Conservation (phyloP, 2,329 filamentous ascomycete species). For the Paradendryphiella salina region DNA sequence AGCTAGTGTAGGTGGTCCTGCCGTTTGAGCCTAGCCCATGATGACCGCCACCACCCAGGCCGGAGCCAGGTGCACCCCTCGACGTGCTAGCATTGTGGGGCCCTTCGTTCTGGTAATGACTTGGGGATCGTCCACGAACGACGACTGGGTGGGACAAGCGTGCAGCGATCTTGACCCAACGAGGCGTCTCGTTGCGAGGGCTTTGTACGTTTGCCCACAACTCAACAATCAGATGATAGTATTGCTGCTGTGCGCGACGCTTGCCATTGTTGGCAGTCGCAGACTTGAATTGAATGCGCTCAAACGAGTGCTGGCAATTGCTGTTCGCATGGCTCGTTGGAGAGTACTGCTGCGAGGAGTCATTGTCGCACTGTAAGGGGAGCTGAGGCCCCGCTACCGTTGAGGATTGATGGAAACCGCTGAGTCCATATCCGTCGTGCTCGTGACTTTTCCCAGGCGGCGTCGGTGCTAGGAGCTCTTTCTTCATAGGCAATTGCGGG, state of each 20-base stretch:
- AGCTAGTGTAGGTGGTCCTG: slow-evolving; percentile 49
- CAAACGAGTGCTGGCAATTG: slow-evolving; percentile 66
- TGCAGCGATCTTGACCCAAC: slow-evolving; percentile 46
- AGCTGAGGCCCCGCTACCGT: slow-evolving; percentile 47
- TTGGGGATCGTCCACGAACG: slow-evolving; percentile 47
- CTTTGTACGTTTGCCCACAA: slow-evolving; percentile 47
- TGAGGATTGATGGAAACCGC: slow-evolving; percentile 43
- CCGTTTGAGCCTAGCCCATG: slow-evolving; percentile 70
- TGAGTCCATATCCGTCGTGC: slow-evolving; percentile 46
- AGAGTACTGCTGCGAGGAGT: slow-evolving; percentile 40
- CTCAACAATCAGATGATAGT: slow-evolving; percentile 88
- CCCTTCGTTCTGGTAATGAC: slow-evolving; percentile 54
- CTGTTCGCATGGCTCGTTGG: slow-evolving; percentile 41
- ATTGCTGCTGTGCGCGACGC: slow-evolving; percentile 84
- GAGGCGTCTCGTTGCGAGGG: slow-evolving; percentile 31
- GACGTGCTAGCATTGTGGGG: slow-evolving; percentile 46
- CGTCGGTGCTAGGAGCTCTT: slow-evolving; percentile 69
- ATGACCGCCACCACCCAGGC: slow-evolving; percentile 36
- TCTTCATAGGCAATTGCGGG: slow-evolving; percentile 72
- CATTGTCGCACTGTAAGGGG: slow-evolving; percentile 47
- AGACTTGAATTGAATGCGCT: slow-evolving; percentile 92
- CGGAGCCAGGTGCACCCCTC: slow-evolving; percentile 40
- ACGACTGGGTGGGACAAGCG: slow-evolving; percentile 46
- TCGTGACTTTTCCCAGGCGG: slow-evolving; percentile 57
- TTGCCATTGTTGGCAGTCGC: slow-evolving; percentile 95